Base-by-base conservation (phyloP, 129 eudicot species). In the Chrysanthemum seticuspe region DNA sequence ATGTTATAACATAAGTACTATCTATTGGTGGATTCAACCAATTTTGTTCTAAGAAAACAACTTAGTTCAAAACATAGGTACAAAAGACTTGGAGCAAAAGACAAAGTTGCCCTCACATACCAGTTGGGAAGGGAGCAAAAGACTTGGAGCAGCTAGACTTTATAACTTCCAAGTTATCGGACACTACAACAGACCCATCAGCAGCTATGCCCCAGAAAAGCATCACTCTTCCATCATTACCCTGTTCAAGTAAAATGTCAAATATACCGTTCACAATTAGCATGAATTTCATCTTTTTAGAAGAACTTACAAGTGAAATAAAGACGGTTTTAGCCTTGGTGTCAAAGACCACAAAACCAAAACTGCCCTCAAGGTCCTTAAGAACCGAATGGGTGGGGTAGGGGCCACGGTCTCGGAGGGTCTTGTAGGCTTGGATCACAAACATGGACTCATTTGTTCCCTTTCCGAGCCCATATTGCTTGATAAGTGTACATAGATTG, bases 331-430 rank as follows among this genome's bases (percentile, higher is more conserved):
- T 84, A 62, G 85, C 77, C 75, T 84, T 94, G 75, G 57, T 69
- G 73, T 94, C 99, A 80, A 79, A 94, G 65, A 94, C 78, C 56
- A 94, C 89, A 83, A 88, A 94, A 19, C 91, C 97, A 68, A 90
- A 94, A 71, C 91, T 86, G 11, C 99, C 99, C 1, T 94, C 93
- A 48, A 94, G 91, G 71, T 85, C 99, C 80, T 86, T 81, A 21
- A 94, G 89, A 75, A 94, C 99, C 65, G 85, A 85, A 78, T 92
- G 86, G 59, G 89, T 89, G 15, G 97, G 98, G 75, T 82, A 82
- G 0, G 98, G 98, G 68, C 97, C 91, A 10, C 97, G 82, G 69
- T 94, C 99, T 1, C 99, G 83, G 56, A 94, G 96, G 62, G 99
- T 94, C 85, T 86, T 78, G 79, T 94, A 94, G 15, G 99, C 99